Conservation (phyloP, 1,284 basidiomycete genomes). For the Sporisorium sorghi region DNA sequence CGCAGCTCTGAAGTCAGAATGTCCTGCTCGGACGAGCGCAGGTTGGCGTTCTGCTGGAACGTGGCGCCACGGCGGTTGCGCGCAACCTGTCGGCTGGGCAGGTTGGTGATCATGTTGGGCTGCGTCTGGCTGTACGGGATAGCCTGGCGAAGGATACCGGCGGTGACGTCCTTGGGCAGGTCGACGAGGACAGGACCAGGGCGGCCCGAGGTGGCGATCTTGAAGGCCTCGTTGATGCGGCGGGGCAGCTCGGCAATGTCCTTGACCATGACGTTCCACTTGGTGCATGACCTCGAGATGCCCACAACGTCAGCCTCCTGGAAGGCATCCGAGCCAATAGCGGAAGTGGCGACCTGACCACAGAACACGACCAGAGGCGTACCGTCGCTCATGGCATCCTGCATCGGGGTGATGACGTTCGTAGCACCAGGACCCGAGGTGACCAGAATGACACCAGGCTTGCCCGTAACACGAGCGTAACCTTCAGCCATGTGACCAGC, state of each 20-base stretch:
- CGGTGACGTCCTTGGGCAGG: constrained; percentile 96
- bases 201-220: constrained; percentile 95
- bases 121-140: constrained; percentile 89
- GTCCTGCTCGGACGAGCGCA: constrained; percentile 40
- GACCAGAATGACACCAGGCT: constrained; percentile 96
- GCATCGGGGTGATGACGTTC: constrained; percentile 97
- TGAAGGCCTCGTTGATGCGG: constrained; percentile 98
- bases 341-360: constrained; percentile 97
- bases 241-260: constrained; percentile 93
- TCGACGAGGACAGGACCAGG: constrained; percentile 98
- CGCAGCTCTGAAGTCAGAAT: constrained; percentile 75
- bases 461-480: constrained; percentile 95
- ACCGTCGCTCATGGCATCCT: constrained; percentile 95
- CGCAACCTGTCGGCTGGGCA: constrained; percentile 65
- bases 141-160: constrained; percentile 85
- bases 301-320: constrained; percentile 97
- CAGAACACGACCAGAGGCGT: constrained; percentile 94
- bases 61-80: constrained; percentile 48
- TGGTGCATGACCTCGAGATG: constrained; percentile 95
- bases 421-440: constrained; percentile 98
- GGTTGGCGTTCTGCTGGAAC: constrained; percentile 33
- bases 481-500: constrained; percentile 99
- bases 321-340: constrained; percentile 97
- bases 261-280: constrained; percentile 99
- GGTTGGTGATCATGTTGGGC: constrained; percentile 75